These are phyloP conservation scores for Psilocybe mexicana DNA, from an alignment of 1,284 basidiomycete genomes.

Conservation along the genomic window DNA sequence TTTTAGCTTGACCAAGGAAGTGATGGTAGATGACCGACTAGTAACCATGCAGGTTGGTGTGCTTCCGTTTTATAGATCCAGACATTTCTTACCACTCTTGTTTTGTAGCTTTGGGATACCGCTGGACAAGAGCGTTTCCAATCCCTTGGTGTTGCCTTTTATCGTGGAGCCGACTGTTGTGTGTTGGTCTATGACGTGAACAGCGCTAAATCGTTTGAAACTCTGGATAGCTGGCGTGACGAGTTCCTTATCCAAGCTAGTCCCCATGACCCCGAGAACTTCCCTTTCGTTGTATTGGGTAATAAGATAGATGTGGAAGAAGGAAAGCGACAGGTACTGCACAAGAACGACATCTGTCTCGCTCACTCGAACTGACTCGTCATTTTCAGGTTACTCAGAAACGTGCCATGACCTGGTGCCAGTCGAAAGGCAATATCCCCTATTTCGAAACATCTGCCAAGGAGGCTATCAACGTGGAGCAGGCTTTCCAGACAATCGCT, in stretches of 20 bases:
- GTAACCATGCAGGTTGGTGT: conserved; percentile 94
- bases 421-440: conserved; percentile 98
- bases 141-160: conserved; percentile 97
- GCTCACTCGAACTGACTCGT: background rate
- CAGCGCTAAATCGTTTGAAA: conserved; percentile 97
- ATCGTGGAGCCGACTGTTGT: conserved; percentile 98
- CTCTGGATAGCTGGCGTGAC: conserved; percentile 95
- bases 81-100: conserved; percentile 8
- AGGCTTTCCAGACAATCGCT: conserved; percentile 99
- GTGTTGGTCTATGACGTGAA: conserved; percentile 99
- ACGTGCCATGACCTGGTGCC: conserved; percentile 99
- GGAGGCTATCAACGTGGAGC: conserved; percentile 99
- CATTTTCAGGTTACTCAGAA: conserved; percentile 89
- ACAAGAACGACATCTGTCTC: background rate
- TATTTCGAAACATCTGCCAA: conserved; percentile 99
- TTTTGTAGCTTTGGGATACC: conserved; percentile 91
- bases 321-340: conserved; percentile 90
- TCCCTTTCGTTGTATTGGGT: conserved; percentile 97
- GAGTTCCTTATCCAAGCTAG: conserved; percentile 98
- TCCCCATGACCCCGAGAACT: conserved; percentile 98
- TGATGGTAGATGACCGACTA: conserved; percentile 96
- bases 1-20: conserved; percentile 91
- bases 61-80: background rate
- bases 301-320: conserved; percentile 99
- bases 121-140: conserved; percentile 99